These are phyloP conservation scores for Acorus calamus DNA, from an alignment of 106 monocot genomes.

Conservation along the genomic window DNA sequence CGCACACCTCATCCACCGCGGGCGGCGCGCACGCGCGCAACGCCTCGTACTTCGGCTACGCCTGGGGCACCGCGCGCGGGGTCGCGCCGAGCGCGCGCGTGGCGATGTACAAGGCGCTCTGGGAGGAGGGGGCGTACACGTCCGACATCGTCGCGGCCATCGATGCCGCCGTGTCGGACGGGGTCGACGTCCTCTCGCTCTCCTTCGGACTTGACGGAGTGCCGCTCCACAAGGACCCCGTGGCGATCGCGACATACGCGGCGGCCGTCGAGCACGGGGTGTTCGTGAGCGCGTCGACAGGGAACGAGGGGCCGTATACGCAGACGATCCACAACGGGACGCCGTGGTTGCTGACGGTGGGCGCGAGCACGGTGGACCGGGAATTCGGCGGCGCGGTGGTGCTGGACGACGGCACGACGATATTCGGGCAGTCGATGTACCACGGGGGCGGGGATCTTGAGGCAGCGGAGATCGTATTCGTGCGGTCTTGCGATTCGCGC, in stretches of 20 bases:
- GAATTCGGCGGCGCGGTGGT: slow-evolving; percentile 22
- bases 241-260: slow-evolving; percentile 46
- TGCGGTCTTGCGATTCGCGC: too few species aligned
- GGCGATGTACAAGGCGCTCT: slow-evolving; percentile 55
- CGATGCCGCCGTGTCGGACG: slow-evolving; percentile 49
- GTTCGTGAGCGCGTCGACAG: slow-evolving; percentile 50
- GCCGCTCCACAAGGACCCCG: slow-evolving; percentile 45
- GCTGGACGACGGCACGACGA: slow-evolving; percentile 23
- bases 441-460: slow-evolving; percentile 4
- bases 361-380: slow-evolving; percentile 58
- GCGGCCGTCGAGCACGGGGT: slow-evolving; percentile 51
- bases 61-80: slow-evolving; percentile 35
- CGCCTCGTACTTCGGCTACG: slow-evolving; percentile 54
- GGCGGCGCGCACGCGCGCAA: slow-evolving; percentile 28
- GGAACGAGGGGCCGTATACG: slow-evolving; percentile 41
- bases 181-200: slow-evolving; percentile 67
- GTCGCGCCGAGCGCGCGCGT: slow-evolving; percentile 52
- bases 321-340: slow-evolving; percentile 45
- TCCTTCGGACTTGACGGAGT: slow-evolving; percentile 39
- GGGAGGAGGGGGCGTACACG: slow-evolving; percentile 28
- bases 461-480: slow-evolving; percentile 1
- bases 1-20: slow-evolving; percentile 77
- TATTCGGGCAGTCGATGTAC: slow-evolving; percentile 44
- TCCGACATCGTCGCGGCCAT: slow-evolving; percentile 58
- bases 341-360: slow-evolving; percentile 62